phyloP scores from a whole-genome alignment of 441 rosid genomes.

The Rhodomyrtus psidioides region DNA sequence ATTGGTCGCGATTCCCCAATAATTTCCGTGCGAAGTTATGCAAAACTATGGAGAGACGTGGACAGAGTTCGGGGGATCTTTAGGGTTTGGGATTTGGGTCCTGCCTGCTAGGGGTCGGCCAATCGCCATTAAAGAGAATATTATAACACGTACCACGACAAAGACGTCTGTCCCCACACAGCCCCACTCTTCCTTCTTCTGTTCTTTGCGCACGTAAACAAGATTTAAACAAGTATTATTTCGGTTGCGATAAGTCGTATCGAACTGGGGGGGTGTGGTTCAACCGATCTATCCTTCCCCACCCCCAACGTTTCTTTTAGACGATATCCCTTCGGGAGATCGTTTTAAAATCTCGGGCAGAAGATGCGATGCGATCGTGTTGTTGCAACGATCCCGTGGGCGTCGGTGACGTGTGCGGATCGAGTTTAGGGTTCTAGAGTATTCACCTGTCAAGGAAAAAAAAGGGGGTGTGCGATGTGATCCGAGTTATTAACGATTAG shows the following conservation, averaged over 20 bases:
- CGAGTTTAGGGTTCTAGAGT: not conserved
- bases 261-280: conserved; percentile 16
- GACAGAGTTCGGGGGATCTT: not conserved
- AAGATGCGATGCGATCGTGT: not conserved
- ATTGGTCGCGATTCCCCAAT: not conserved
- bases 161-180: not conserved
- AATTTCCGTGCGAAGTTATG: not conserved
- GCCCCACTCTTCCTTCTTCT: conserved; percentile 1
- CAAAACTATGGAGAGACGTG: not conserved
- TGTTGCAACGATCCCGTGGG: not conserved
- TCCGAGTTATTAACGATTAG: not conserved
- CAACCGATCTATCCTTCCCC: conserved; percentile 19
- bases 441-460: not conserved
- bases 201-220: conserved; percentile 30
- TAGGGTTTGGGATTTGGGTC: not conserved
- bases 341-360: not conserved
- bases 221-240: too few species aligned
- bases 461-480: not conserved
- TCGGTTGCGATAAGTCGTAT: conserved; percentile 15
- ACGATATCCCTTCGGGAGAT: not conserved
- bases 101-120: not conserved
- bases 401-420: not conserved
- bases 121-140: not conserved
- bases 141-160: not conserved
- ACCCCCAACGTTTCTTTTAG: not conserved